Percentiles rank a stretch among this genome's conserved stretches.
Conservation (phyloP, 1,284 basidiomycete species). For the Mycena sp. region DNA sequence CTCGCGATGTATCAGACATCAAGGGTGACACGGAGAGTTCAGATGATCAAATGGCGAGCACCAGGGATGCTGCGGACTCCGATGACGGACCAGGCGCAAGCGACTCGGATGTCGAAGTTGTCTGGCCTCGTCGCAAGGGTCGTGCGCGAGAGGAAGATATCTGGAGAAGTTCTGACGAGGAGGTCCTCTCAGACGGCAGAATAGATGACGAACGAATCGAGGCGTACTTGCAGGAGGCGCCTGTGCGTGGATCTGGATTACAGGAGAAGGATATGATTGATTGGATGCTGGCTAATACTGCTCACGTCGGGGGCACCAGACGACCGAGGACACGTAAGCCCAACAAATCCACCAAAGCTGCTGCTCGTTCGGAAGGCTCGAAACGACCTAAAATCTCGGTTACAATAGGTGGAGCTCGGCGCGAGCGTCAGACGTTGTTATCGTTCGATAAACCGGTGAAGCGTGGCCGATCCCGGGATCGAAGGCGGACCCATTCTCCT, state of each 20-base stretch:
- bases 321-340: slow-evolving; percentile 28
- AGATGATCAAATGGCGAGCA: slow-evolving; percentile 10
- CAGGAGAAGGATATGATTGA: slow-evolving; percentile 63
- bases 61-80: not conserved
- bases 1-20: slow-evolving; percentile 48
- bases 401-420: slow-evolving; percentile 48
- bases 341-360: slow-evolving; percentile 1
- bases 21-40: slow-evolving; percentile 48
- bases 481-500: slow-evolving; percentile 18
- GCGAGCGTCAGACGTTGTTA: slow-evolving; percentile 53
- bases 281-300: slow-evolving; percentile 64
- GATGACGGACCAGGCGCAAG: slow-evolving; percentile 14
- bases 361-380: slow-evolving; percentile 13
- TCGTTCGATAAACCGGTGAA: slow-evolving; percentile 39
- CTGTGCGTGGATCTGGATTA: slow-evolving; percentile 37
- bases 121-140: slow-evolving; percentile 8
- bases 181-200: slow-evolving; percentile 43
- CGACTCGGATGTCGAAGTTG: slow-evolving; percentile 32
- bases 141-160: slow-evolving; percentile 7
- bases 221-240: slow-evolving; percentile 26
- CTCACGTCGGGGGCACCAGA: slow-evolving; percentile 43
- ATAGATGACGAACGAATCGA: slow-evolving; percentile 39
- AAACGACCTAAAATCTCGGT: slow-evolving; percentile 48
- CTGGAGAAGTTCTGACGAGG: slow-evolving; percentile 33
- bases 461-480: slow-evolving; percentile 28